Conservation (phyloP, 768 basidiomycete genomes). For the Pleurotus giganteus region DNA sequence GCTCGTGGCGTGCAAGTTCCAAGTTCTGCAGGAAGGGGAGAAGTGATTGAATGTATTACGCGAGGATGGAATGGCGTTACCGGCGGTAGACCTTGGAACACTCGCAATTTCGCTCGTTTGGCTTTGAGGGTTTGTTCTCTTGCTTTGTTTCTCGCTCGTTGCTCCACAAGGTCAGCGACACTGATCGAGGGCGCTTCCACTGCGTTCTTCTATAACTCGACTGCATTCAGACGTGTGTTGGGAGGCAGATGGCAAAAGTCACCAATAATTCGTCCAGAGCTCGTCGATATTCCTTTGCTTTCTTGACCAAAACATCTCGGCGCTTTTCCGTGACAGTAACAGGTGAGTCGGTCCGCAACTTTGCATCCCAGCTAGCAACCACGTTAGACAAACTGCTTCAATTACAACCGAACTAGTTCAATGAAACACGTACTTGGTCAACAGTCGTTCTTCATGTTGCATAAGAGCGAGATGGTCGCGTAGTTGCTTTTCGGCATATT, state of each 20-base stretch:
- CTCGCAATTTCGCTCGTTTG: constrained; percentile 42
- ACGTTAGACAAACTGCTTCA: no score
- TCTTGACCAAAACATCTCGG: constrained; percentile 38
- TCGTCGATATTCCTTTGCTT: constrained; percentile 46
- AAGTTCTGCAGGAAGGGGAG: constrained; percentile 36
- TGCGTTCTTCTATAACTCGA: constrained; percentile 24
- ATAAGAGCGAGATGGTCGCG: constrained; percentile 28
- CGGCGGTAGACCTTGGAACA: constrained; percentile 50
- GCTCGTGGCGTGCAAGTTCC: constrained; percentile 41
- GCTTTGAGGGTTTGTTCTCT: constrained; percentile 37
- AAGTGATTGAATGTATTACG: neutral
- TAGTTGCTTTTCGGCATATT: constrained; percentile 36
- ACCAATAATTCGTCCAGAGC: constrained; percentile 36
- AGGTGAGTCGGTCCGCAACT: constrained; percentile 21
- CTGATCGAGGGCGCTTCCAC: constrained; percentile 30
- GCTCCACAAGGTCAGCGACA: constrained; percentile 34
- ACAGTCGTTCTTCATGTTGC: constrained; percentile 33
- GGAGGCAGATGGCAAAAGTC: neutral
- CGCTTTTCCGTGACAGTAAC: constrained; percentile 32
- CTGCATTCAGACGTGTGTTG: neutral
- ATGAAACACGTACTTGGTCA: constrained; percentile 34
- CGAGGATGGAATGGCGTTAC: constrained; percentile 23
- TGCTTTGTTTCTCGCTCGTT: constrained; percentile 35
- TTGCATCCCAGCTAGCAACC: constrained; percentile 33
- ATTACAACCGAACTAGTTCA: no score